Evolutionary conservation across 192 early-diverging fungal species (phyloP).

Genomic region (Rhizoclosmatium globosum): DNA sequence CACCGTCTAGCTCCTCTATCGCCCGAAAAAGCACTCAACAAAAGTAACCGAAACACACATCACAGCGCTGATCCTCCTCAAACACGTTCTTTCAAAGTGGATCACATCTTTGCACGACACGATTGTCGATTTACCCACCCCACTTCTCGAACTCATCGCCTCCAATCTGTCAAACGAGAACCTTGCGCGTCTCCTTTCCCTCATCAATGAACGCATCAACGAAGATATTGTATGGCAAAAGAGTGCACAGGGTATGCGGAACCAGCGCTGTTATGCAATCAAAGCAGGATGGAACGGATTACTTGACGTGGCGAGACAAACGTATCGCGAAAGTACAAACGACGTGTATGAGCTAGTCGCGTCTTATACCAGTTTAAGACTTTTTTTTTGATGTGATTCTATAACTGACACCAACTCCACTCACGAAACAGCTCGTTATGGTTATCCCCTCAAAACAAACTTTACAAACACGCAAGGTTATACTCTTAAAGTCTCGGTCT

Average conservation of each 20-base stretch:
- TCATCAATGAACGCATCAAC: constrained; percentile 61
- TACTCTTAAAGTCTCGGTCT: constrained; percentile 57
- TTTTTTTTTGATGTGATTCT: constrained; percentile 8
- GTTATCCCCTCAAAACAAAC: constrained; percentile 70
- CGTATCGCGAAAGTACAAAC: constrained; percentile 78
- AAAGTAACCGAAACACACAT: constrained; percentile 71
- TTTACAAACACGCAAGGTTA: constrained; percentile 70
- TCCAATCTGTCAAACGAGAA: constrained; percentile 8
- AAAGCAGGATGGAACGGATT: constrained; percentile 82
- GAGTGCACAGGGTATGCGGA: constrained; percentile 74
- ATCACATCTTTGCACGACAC: constrained; percentile 52
- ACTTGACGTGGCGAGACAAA: constrained; percentile 85
- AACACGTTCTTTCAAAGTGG: constrained; percentile 65
- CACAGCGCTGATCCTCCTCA: constrained; percentile 73
- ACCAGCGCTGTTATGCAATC: constrained; percentile 88
- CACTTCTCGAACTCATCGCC: constrained; percentile 56
- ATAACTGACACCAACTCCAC: background rate
- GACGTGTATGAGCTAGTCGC: constrained; percentile 73
- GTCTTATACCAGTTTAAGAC: constrained; percentile 42
- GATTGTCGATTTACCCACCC: constrained; percentile 44
- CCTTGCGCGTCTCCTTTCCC: constrained; percentile 48
- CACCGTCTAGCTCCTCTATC: constrained; percentile 11
- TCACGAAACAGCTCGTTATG: constrained; percentile 54
- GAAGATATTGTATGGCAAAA: constrained; percentile 76
- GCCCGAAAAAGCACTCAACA: constrained; percentile 54